Evolutionary conservation across 257 asterid species (phyloP).

Genomic region (Plantago major): DNA sequence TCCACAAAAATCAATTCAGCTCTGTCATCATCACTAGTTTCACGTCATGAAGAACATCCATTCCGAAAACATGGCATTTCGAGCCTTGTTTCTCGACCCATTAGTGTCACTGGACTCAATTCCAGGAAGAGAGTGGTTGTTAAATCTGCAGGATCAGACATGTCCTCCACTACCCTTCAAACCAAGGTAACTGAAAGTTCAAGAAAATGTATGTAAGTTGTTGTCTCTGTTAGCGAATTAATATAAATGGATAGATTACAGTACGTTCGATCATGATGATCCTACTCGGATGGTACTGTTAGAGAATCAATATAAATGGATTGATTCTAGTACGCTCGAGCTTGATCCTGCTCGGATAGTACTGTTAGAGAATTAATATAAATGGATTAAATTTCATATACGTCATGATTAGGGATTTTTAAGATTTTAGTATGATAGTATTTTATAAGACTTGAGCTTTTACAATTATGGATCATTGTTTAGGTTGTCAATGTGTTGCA

Average conservation of each 20-base stretch:
- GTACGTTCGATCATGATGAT: background rate
- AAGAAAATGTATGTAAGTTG: background rate
- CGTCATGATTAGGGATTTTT: too few relatives aligned
- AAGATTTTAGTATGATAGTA: too few relatives aligned
- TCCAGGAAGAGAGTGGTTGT: constrained; percentile 29
- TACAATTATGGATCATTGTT: constrained; percentile 3
- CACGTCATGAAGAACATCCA: constrained; percentile 11
- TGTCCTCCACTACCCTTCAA: constrained; percentile 35
- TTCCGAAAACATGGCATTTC: background rate
- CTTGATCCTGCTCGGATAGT: too few relatives aligned
- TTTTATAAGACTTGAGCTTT: background rate
- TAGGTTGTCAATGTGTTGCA: constrained; percentile 71
- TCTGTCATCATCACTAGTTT: constrained; percentile 5
- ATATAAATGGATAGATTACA: too few relatives aligned
- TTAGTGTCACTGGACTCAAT: background rate
- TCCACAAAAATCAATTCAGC: constrained; percentile 21
- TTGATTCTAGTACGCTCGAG: background rate
- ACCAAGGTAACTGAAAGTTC: constrained; percentile 36
- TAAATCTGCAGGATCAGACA: constrained; percentile 40
- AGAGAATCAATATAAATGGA: too few relatives aligned
- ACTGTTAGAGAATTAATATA: too few relatives aligned
- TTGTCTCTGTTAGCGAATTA: background rate
- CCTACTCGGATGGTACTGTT: too few relatives aligned
- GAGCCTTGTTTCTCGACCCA: constrained; percentile 13
- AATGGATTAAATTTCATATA: too few relatives aligned